Conservation (phyloP, 1,284 basidiomycete species). For the Ceratobasidium sp. region DNA sequence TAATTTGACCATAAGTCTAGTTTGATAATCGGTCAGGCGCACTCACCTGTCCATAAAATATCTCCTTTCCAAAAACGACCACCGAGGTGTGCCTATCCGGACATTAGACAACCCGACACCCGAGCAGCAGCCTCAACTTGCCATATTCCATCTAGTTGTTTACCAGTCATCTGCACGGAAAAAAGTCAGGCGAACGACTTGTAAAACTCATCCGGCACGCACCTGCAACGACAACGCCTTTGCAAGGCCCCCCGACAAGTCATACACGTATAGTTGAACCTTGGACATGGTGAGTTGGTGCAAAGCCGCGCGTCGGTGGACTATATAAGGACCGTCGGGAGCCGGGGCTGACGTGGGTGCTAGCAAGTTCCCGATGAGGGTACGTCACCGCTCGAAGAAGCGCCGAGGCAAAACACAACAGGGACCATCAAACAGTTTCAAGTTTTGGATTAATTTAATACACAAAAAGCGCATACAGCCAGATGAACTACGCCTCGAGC, state of each 20-base stretch:
- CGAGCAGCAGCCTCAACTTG: slow-evolving; percentile 57
- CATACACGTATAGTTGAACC: slow-evolving; percentile 89
- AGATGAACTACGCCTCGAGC: slow-evolving; percentile 65
- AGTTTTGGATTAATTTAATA: slow-evolving; percentile 42
- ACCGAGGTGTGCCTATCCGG: slow-evolving; percentile 85
- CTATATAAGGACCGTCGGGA: slow-evolving; percentile 1
- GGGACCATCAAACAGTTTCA: slow-evolving; percentile 14
- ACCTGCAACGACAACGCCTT: slow-evolving; percentile 80
- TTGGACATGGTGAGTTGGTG: slow-evolving; percentile 55
- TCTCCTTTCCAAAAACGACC: slow-evolving; percentile 86
- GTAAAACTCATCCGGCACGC: slow-evolving; percentile 79
- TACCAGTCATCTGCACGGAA: slow-evolving; percentile 77
- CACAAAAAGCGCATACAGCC: slow-evolving; percentile 13
- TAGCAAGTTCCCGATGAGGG: slow-evolving; percentile 39
- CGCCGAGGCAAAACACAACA: not conserved
- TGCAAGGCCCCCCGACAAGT: slow-evolving; percentile 88
- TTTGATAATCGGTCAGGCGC: not conserved
- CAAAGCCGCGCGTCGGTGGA: not conserved
- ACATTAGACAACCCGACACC: not conserved
- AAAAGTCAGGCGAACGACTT: slow-evolving; percentile 82
- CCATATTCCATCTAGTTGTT: slow-evolving; percentile 92
- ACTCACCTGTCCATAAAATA: slow-evolving; percentile 81
- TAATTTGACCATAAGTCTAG: not conserved
- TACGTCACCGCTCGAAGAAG: slow-evolving; percentile 32
- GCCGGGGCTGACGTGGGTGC: slow-evolving; percentile 38